These are phyloP conservation scores for Omphalotus guepiniiformis DNA, from an alignment of 768 basidiomycete genomes.

Conservation along the genomic window DNA sequence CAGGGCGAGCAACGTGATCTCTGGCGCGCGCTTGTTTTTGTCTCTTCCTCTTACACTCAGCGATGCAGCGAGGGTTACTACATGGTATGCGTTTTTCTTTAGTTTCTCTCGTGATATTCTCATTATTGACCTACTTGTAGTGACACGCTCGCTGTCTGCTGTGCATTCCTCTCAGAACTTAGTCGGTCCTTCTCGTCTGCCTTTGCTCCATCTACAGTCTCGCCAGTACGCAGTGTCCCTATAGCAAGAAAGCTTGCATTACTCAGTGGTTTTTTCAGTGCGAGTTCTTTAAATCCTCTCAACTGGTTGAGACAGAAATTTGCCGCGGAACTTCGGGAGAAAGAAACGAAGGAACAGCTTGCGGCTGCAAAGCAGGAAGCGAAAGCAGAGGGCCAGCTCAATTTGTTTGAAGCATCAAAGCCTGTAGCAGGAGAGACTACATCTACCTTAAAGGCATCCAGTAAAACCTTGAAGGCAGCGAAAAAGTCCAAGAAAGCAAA, in stretches of 20 bases:
- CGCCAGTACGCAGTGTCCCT: conserved; percentile 36
- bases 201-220: conserved; percentile 27
- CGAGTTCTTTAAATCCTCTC: conserved; percentile 54
- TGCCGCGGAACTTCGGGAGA: conserved; percentile 42
- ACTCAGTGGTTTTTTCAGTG: conserved; percentile 20
- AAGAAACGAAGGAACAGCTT: conserved; percentile 40
- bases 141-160: conserved; percentile 2
- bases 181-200: conserved; percentile 4
- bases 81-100: conserved; percentile 9
- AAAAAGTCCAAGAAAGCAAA: not conserved
- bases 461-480: not conserved
- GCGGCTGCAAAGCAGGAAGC: conserved; percentile 42
- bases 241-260: conserved; percentile 6
- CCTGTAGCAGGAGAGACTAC: conserved; percentile 9
- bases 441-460: conserved; percentile 3
- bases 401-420: conserved; percentile 43
- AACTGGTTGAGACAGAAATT: conserved; percentile 63
- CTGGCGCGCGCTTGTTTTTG: no score
- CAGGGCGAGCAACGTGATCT: conserved; percentile 14
- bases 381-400: conserved; percentile 39
- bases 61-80: conserved; percentile 9
- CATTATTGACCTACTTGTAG: not conserved
- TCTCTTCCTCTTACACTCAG: conserved; percentile 8
- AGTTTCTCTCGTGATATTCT: not conserved
- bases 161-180: not conserved